Conservation (phyloP, 306 rosid species). For the Adenanthera pavonina region DNA sequence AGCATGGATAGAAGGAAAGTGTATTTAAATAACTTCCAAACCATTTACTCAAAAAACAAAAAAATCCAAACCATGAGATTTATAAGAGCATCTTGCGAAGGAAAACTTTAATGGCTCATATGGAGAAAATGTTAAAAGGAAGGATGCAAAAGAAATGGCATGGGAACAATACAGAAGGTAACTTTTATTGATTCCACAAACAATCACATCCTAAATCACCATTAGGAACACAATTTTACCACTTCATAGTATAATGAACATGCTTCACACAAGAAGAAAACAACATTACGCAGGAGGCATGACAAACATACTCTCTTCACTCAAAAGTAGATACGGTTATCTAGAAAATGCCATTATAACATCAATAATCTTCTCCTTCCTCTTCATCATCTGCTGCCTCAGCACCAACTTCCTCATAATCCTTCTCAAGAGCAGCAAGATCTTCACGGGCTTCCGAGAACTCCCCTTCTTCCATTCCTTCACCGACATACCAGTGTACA, state of each 20-base stretch:
- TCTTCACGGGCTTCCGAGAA: conserved; percentile 99
- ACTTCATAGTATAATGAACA: conserved; percentile 48
- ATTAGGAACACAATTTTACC: conserved; percentile 39
- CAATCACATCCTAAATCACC: conserved; percentile 43
- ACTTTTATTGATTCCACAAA: conserved; percentile 42
- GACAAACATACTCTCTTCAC: conserved; percentile 45
- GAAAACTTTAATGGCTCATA: background rate
- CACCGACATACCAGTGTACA: conserved; percentile 99
- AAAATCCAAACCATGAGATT: background rate
- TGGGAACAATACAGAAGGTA: conserved; percentile 3
- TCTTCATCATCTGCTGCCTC: conserved; percentile 94
- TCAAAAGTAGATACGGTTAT: conserved; percentile 38
- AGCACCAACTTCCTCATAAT: conserved; percentile 97
- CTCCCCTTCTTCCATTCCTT: conserved; percentile 99
- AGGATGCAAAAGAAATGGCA: background rate
- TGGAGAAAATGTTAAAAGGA: background rate
- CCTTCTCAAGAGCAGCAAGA: conserved; percentile 99
- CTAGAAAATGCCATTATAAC: conserved; percentile 35
- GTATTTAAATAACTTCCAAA: background rate
- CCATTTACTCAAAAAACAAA: background rate
- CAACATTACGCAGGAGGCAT: conserved; percentile 38
- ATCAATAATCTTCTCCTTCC: conserved; percentile 73
- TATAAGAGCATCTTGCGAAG: background rate
- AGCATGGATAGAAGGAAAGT: background rate
- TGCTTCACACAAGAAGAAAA: conserved; percentile 51